Evolutionary conservation across 352 stramenopile species (phyloP).

Genomic region (Blastocystis hominis): DNA sequence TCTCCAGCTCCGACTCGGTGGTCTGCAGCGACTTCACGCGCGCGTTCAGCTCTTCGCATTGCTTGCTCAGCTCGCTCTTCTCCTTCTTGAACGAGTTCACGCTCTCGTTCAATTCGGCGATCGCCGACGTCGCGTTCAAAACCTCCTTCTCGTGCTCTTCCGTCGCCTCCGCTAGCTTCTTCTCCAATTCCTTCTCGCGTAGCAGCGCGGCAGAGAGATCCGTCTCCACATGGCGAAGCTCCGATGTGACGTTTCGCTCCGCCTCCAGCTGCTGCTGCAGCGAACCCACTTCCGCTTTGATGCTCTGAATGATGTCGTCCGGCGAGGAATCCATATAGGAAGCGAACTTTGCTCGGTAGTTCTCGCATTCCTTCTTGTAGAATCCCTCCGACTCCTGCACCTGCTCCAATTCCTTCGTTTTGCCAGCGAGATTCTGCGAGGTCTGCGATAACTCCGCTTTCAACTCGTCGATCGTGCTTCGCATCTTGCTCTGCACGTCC

Average conservation of each 20-base stretch:
- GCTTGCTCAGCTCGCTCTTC: neutral
- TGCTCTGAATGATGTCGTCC: constrained; percentile 26
- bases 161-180: neutral
- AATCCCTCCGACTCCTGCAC: neutral
- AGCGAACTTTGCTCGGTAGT: constrained; percentile 9
- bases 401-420: constrained; percentile 1
- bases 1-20: neutral
- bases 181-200: neutral
- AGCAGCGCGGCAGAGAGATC: neutral
- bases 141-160: neutral
- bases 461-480: neutral
- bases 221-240: neutral
- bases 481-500: neutral
- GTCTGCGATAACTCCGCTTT: neutral
- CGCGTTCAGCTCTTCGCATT: neutral
- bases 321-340: constrained; percentile 32
- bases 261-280: constrained; percentile 17
- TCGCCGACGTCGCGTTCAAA: neutral
- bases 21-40: constrained; percentile 1
- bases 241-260: neutral
- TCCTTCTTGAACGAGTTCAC: neutral
- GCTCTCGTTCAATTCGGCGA: neutral
- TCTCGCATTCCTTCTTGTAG: constrained; percentile 44
- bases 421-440: neutral
- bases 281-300: constrained; percentile 9